phyloP scores from a whole-genome alignment of 1,139 yeast species.

The Pichia sp. region DNA sequence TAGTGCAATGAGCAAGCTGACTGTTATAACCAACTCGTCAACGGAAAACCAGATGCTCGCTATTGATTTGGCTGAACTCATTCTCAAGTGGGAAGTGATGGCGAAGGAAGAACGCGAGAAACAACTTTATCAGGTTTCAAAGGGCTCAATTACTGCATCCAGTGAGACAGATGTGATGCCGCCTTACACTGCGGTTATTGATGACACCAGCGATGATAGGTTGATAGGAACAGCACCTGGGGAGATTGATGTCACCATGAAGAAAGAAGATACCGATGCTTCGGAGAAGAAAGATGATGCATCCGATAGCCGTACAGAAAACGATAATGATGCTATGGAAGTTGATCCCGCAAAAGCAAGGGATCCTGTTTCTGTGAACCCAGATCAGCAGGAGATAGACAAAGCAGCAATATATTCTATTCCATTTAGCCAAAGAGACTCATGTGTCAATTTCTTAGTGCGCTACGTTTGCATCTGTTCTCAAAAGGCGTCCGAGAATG shows the following conservation, averaged over 20 bases:
- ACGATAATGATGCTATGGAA: constrained; percentile 3
- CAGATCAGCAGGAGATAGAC: constrained; percentile 1
- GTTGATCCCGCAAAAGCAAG: too few species aligned
- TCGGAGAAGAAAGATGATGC: constrained; percentile 11
- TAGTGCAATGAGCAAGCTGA: constrained; percentile 91
- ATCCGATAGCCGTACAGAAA: neutral
- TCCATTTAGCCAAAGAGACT: constrained; percentile 79
- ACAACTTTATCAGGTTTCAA: constrained; percentile 21
- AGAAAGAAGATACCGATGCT: neutral
- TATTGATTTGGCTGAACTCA: constrained; percentile 79
- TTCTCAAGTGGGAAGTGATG: constrained; percentile 75
- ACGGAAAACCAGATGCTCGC: constrained; percentile 80
- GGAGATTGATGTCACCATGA: neutral
- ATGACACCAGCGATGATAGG: neutral
- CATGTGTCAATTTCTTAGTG: constrained; percentile 85
- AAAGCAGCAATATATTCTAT: constrained; percentile 43
- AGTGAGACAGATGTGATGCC: too few species aligned
- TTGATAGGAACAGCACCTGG: neutral
- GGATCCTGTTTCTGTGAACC: too few species aligned
- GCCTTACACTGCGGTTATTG: constrained; percentile 1
- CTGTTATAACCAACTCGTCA: constrained; percentile 74
- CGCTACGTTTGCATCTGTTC: constrained; percentile 85
- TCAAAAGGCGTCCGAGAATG: constrained; percentile 78
- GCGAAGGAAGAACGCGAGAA: constrained; percentile 26
- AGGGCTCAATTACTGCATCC: too few species aligned